Conservation (phyloP, 257 asterid species). For the Fraxinus anomala region DNA sequence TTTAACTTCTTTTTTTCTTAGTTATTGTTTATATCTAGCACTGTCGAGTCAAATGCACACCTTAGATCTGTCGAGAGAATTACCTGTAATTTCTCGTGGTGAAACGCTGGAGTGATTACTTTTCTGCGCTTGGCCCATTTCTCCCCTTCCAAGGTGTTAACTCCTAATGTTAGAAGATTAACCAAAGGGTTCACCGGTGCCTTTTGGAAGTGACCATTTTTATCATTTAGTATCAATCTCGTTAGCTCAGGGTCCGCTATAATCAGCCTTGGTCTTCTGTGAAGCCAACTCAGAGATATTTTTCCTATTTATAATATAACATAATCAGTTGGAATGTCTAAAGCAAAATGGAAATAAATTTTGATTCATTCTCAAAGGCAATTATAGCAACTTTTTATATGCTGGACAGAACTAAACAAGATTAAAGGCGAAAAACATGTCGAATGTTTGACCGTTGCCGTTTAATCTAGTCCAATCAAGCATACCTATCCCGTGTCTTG, state of each 20-base stretch:
- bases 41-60: no score
- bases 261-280: slow-evolving; percentile 32
- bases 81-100: slow-evolving; percentile 38
- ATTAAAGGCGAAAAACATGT: not conserved
- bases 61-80: not conserved
- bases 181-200: slow-evolving; percentile 27
- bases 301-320: slow-evolving; percentile 21
- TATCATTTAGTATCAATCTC: slow-evolving; percentile 23
- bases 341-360: not conserved
- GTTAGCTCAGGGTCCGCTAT: slow-evolving; percentile 31
- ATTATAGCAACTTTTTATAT: not conserved
- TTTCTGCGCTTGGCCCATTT: slow-evolving; percentile 37
- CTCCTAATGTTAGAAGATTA: slow-evolving; percentile 32
- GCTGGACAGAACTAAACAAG: no score
- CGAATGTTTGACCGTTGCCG: not conserved
- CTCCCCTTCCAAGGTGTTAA: slow-evolving; percentile 35
- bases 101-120: slow-evolving; percentile 39
- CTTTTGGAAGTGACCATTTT: slow-evolving; percentile 22
- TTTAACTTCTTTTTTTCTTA: no score
- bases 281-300: slow-evolving; percentile 30
- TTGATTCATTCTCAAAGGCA: no score
- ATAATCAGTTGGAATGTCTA: not conserved
- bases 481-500: no score
- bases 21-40: no score
- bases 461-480: not conserved